Conservation (phyloP, 2,329 filamentous ascomycete genomes). For the Shiraia sp. region DNA sequence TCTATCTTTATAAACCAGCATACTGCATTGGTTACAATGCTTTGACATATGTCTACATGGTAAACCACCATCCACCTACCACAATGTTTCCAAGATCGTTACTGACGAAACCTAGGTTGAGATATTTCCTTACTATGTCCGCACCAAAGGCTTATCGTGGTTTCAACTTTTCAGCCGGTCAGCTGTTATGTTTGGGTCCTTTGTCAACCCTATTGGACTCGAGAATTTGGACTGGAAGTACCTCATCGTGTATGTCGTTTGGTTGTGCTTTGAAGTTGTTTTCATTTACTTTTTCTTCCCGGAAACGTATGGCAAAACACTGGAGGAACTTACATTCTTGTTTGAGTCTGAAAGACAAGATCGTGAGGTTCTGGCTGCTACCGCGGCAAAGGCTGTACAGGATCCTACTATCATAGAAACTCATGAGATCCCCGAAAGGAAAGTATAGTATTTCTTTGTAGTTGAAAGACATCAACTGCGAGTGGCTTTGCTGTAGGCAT, state of each 20-base stretch:
- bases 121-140: constrained; percentile 55
- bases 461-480: no score
- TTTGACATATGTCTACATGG: constrained; percentile 59
- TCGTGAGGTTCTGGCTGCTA: constrained; percentile 20
- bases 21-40: constrained; percentile 63
- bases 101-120: no score
- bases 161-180: constrained; percentile 67
- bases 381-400: constrained; percentile 27
- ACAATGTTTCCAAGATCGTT: no score
- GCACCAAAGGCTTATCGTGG: constrained; percentile 55
- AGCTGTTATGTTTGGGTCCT: constrained; percentile 63
- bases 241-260: constrained; percentile 61
- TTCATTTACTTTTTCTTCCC: constrained; percentile 44
- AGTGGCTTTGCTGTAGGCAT: no score
- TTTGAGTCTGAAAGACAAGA: constrained; percentile 35
- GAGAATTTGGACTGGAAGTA: constrained; percentile 64
- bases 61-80: no score
- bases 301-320: constrained; percentile 38
- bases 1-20: constrained; percentile 57
- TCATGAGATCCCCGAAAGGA: constrained; percentile 32
- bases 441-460: no score
- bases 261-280: constrained; percentile 37
- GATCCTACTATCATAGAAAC: constrained; percentile 24
- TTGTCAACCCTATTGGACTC: constrained; percentile 66
- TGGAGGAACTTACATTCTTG: constrained; percentile 41